phyloP scores from a whole-genome alignment of 129 eudicot genomes.

The Flaveria brownii region DNA sequence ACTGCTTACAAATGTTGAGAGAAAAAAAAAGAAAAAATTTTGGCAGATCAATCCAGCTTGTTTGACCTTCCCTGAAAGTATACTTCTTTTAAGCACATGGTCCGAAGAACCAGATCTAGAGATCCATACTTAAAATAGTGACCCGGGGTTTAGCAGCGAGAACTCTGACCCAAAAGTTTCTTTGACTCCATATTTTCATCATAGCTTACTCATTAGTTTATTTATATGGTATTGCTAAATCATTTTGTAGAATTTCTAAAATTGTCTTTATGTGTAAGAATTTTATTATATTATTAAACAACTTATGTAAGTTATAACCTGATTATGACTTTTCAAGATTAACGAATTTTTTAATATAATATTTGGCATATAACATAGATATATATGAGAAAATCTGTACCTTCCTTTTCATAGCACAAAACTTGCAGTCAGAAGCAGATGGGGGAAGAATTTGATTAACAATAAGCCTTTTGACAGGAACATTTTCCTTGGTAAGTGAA shows the following conservation, averaged over 20 bases:
- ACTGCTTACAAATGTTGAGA: background rate
- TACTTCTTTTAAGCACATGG: background rate
- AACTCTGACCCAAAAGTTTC: too few species aligned
- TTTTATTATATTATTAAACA: background rate
- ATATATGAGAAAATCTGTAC: conserved; percentile 33
- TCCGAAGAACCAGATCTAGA: too few species aligned
- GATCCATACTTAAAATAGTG: background rate
- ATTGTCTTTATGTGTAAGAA: background rate
- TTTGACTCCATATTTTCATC: too few species aligned
- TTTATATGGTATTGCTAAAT: background rate
- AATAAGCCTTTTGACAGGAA: conserved; percentile 92
- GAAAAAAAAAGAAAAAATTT: background rate
- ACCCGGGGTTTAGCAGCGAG: background rate
- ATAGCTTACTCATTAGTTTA: background rate
- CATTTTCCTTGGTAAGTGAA: conserved; percentile 81
- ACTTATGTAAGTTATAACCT: background rate
- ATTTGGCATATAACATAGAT: background rate
- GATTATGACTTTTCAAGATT: background rate
- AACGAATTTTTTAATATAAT: background rate
- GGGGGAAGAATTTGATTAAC: conserved; percentile 95
- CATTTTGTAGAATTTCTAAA: background rate
- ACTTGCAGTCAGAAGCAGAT: conserved; percentile 95
- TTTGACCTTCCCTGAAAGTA: background rate
- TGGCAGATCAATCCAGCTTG: background rate
- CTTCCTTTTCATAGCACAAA: conserved; percentile 96